phyloP scores from a whole-genome alignment of 75 land plant genomes.

The Ceratopteris richardii region DNA sequence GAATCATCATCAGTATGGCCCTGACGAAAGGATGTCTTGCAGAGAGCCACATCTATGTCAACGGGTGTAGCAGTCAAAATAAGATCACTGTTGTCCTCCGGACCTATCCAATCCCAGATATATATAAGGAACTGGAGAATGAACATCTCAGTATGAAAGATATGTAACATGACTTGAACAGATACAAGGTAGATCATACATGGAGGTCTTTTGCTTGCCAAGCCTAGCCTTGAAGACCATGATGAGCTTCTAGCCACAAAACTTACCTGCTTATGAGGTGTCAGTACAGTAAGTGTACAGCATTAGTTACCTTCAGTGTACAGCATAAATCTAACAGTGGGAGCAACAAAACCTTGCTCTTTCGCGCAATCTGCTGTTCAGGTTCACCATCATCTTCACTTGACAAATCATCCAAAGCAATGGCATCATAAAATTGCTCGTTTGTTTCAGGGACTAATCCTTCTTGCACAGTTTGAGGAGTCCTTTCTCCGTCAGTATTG shows the following conservation, averaged over 20 bases:
- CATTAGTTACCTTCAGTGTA: too few species aligned
- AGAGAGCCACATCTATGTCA: conserved; percentile 37
- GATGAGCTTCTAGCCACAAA: conserved; percentile 5
- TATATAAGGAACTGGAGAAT: neutral
- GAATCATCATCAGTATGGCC: conserved; percentile 37
- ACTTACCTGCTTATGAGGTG: neutral
- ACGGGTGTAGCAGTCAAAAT: conserved; percentile 25
- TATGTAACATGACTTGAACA: too few species aligned
- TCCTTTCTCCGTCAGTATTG: neutral
- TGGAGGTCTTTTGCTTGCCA: conserved; percentile 4
- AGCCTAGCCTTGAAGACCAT: conserved; percentile 11
- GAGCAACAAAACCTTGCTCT: conserved; percentile 5
- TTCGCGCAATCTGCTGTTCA: neutral
- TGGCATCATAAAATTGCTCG: conserved; percentile 92
- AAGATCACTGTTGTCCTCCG: conserved; percentile 24
- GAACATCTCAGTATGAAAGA: neutral
- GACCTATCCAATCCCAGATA: conserved; percentile 16
- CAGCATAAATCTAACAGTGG: too few species aligned
- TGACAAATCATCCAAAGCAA: conserved; percentile 45
- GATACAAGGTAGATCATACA: neutral
- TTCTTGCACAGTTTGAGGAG: neutral
- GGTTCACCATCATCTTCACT: conserved; percentile 63
- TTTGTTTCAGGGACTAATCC: neutral
- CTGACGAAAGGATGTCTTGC: conserved; percentile 41
- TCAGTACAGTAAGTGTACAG: too few species aligned